Conservation (phyloP, 345 rosid species). For the Eutrema heterophyllum region DNA sequence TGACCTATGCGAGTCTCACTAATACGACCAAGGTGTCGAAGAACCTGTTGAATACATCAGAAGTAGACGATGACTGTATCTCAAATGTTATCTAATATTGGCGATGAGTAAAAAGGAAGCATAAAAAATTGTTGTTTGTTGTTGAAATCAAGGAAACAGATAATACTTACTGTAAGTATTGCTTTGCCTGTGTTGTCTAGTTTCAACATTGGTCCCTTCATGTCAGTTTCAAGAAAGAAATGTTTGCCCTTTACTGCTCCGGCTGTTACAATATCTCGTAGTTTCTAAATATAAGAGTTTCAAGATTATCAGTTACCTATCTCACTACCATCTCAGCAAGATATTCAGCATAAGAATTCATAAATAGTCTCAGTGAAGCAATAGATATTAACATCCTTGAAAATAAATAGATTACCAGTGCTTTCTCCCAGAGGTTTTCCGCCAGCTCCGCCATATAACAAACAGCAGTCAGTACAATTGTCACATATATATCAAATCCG, state of each 20-base stretch:
- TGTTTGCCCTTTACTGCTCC: slow-evolving; percentile 62
- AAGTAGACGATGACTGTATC: not conserved
- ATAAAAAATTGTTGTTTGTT: not conserved
- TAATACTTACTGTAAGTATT: slow-evolving; percentile 63
- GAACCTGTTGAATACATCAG: slow-evolving; percentile 46
- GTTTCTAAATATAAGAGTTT: slow-evolving; percentile 46
- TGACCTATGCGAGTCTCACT: slow-evolving; percentile 75
- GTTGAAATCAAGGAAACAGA: not conserved
- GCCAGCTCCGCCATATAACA: slow-evolving; percentile 49
- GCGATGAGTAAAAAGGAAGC: not conserved
- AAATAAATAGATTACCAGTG: slow-evolving; percentile 55
- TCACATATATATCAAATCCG: not conserved
- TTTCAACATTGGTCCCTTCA: slow-evolving; percentile 81
- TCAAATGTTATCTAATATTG: not conserved
- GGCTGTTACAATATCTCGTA: slow-evolving; percentile 70
- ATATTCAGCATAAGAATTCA: not conserved
- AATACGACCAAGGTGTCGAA: slow-evolving; percentile 88
- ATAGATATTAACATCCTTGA: not conserved
- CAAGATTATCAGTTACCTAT: not conserved
- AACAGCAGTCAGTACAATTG: slow-evolving; percentile 1
- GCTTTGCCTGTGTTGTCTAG: slow-evolving; percentile 94
- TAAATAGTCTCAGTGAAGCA: not conserved
- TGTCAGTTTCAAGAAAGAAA: slow-evolving; percentile 83
- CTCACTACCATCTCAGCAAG: not conserved
- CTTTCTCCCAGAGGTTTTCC: slow-evolving; percentile 88